phyloP scores from a whole-genome alignment of 768 basidiomycete genomes.

The Arthromyces matolae region DNA sequence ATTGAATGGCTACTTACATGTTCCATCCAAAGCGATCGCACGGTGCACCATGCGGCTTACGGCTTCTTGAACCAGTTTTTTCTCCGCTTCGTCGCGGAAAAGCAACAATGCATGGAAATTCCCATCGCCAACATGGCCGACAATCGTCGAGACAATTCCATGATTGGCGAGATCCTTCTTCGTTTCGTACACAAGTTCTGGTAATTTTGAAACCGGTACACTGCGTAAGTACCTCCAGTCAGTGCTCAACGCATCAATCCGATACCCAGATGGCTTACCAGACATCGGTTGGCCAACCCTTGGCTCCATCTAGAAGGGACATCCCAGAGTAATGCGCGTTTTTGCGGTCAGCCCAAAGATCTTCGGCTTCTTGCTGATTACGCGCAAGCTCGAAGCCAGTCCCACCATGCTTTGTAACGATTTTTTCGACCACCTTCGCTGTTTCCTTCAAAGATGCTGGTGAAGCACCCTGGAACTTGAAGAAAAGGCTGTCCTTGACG shows the following conservation, averaged over 20 bases:
- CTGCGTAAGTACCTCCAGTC: constrained; percentile 18
- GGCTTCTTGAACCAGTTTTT: constrained; percentile 34
- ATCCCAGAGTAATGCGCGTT: constrained; percentile 57
- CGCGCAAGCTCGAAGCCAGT: constrained; percentile 64
- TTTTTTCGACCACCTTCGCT: constrained; percentile 50
- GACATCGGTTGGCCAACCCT: constrained; percentile 73
- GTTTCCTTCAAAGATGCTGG: constrained; percentile 57
- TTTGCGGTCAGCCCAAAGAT: constrained; percentile 74
- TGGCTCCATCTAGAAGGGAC: constrained; percentile 52
- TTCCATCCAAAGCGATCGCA: constrained; percentile 69
- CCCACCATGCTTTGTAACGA: constrained; percentile 65
- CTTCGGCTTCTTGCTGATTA: constrained; percentile 58
- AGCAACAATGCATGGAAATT: constrained; percentile 49
- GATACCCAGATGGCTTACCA: constrained; percentile 39
- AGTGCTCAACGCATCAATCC: not conserved
- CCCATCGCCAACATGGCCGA: constrained; percentile 78
- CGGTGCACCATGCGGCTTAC: constrained; percentile 63
- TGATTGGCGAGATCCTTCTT: constrained; percentile 60
- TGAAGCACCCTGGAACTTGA: constrained; percentile 81
- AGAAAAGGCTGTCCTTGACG: constrained; percentile 70
- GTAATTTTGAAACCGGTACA: constrained; percentile 64
- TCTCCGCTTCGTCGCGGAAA: constrained; percentile 55
- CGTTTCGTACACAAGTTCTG: constrained; percentile 63
- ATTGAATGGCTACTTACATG: constrained; percentile 42
- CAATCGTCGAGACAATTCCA: constrained; percentile 60